Evolutionary conservation across 129 eudicot genomes (phyloP).

Genomic region (Saposhnikovia divaricata): DNA sequence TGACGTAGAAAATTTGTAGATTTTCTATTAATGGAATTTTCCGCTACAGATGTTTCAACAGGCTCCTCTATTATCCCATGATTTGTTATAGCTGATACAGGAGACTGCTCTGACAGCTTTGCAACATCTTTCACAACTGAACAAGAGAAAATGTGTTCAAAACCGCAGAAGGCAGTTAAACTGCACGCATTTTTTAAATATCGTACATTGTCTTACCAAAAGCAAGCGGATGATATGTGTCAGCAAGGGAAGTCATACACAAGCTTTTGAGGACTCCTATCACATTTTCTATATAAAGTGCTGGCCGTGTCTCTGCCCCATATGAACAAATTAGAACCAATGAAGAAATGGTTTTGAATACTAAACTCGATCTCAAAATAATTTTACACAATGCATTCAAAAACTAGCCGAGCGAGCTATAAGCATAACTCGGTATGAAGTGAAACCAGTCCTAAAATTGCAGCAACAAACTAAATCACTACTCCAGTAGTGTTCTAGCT

Average conservation of each 20-base stretch:
- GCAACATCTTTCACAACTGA: constrained; percentile 16
- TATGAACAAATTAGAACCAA: neutral
- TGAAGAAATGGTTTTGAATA: neutral
- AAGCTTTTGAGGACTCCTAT: constrained; percentile 43
- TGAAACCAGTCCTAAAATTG: neutral
- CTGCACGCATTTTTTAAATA: neutral
- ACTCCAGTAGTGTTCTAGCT: neutral
- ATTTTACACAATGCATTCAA: neutral
- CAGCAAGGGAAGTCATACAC: constrained; percentile 26
- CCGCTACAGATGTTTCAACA: constrained; percentile 19
- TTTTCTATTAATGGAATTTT: constrained; percentile 24
- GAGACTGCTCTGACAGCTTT: constrained; percentile 1
- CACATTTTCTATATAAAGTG: constrained; percentile 58
- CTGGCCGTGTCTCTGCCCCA: constrained; percentile 50
- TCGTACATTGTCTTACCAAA: constrained; percentile 27
- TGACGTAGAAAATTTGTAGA: neutral
- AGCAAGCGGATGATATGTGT: constrained; percentile 21
- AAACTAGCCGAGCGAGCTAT: neutral
- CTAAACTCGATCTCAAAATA: neutral
- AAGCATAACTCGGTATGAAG: neutral
- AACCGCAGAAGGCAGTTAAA: neutral
- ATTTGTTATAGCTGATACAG: constrained; percentile 16
- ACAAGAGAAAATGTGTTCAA: neutral
- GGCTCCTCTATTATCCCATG: constrained; percentile 13
- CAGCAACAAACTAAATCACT: neutral